Evolutionary conservation across 352 stramenopile species (phyloP).

Genomic region (Phytophthora fragariaefolia): DNA sequence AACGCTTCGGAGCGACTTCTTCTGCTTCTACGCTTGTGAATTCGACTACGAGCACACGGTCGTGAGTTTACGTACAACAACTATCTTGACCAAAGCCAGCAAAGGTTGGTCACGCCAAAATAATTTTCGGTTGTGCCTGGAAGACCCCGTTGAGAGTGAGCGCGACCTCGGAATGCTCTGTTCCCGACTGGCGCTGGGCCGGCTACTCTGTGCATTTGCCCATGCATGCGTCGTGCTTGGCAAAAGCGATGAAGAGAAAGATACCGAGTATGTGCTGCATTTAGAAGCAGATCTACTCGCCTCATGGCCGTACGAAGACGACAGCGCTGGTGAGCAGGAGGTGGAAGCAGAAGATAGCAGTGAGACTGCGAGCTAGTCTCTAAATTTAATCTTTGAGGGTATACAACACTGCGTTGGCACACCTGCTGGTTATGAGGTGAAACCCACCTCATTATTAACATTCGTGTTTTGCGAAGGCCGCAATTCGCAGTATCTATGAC

Average conservation of each 20-base stretch:
- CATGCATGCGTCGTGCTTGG: constrained; percentile 50
- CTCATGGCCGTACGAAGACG: constrained; percentile 39
- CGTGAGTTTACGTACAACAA: constrained; percentile 55
- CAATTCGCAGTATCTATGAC: constrained; percentile 8
- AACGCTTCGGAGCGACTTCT: constrained; percentile 65
- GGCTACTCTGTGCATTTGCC: constrained; percentile 60
- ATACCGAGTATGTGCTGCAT: not conserved
- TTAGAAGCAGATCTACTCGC: constrained; percentile 30
- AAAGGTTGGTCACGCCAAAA: constrained; percentile 57
- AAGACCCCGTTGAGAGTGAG: constrained; percentile 79
- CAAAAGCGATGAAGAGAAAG: constrained; percentile 8
- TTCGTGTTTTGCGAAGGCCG: not conserved
- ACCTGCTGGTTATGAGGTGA: not conserved
- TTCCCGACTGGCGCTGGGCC: constrained; percentile 57
- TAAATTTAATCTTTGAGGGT: constrained; percentile 29
- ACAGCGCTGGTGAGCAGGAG: constrained; percentile 23
- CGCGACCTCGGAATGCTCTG: constrained; percentile 77
- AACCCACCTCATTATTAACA: not conserved
- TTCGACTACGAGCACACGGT: constrained; percentile 77
- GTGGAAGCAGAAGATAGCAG: constrained; percentile 13
- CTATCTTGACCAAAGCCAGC: constrained; percentile 42
- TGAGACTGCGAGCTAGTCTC: constrained; percentile 19
- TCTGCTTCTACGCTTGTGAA: constrained; percentile 73
- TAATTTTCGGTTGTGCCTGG: constrained; percentile 57
- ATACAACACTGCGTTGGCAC: not conserved